These are phyloP conservation scores for Fusarium sarcochroum DNA, from an alignment of 2,329 filamentous ascomycete species.

Conservation along the genomic window DNA sequence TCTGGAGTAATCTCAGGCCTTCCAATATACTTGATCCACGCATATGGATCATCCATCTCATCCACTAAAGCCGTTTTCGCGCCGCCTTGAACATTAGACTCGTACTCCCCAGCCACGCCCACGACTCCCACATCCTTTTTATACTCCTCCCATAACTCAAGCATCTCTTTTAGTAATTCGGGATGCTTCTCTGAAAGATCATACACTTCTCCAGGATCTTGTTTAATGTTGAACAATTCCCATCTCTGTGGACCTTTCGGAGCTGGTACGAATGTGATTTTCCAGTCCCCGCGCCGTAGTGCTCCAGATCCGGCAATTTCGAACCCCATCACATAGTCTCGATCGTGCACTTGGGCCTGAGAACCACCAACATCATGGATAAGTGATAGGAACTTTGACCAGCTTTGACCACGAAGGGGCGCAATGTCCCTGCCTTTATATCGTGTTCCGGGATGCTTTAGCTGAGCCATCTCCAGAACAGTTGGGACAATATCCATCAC, in stretches of 20 bases:
- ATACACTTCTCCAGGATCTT: constrained; percentile 67
- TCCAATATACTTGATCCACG: constrained; percentile 34
- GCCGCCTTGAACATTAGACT: too few relatives aligned
- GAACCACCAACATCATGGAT: neutral
- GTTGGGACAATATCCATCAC: constrained; percentile 66
- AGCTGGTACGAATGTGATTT: constrained; percentile 69
- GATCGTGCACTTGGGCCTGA: constrained; percentile 29
- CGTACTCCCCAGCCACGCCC: constrained; percentile 15
- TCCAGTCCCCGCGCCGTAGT: constrained; percentile 68
- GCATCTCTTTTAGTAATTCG: constrained; percentile 54
- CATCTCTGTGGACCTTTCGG: constrained; percentile 63
- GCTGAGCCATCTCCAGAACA: constrained; percentile 57
- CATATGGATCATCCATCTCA: constrained; percentile 26
- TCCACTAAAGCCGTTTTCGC: constrained; percentile 2
- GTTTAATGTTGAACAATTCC: constrained; percentile 68
- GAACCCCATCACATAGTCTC: constrained; percentile 66
- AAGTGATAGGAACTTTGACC: constrained; percentile 13
- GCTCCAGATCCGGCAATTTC: constrained; percentile 68
- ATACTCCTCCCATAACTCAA: constrained; percentile 29
- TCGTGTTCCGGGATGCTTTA: constrained; percentile 52
- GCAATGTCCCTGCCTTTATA: constrained; percentile 18
- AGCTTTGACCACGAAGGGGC: constrained; percentile 19
- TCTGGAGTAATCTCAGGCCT: constrained; percentile 21
- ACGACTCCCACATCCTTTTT: constrained; percentile 26
- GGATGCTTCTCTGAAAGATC: constrained; percentile 59